phyloP scores from a whole-genome alignment of 1,284 basidiomycete species.

The Ganoderma boninense region DNA sequence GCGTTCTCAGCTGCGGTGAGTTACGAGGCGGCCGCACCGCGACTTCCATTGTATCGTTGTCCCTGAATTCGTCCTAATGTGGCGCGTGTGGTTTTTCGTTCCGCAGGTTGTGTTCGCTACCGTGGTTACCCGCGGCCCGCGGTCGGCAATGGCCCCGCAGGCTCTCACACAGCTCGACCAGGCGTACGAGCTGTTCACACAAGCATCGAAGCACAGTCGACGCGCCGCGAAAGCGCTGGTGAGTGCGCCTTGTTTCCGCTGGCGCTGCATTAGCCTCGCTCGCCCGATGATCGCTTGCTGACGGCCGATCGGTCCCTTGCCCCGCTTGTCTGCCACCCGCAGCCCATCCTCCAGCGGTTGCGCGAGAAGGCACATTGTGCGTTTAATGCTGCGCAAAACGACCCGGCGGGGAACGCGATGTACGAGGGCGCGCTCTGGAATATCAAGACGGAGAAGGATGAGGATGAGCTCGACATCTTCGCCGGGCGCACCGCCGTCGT shows the following conservation, averaged over 20 bases:
- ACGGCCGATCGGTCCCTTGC: not conserved
- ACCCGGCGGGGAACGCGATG: conserved; percentile 18
- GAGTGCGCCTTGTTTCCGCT: conserved; percentile 22
- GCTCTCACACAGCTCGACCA: conserved; percentile 41
- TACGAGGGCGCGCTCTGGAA: conserved; percentile 37
- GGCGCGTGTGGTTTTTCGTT: not conserved
- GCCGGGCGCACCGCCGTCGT: conserved; percentile 50
- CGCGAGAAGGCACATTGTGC: conserved; percentile 41
- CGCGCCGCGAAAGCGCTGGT: conserved; percentile 44
- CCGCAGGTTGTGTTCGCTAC: conserved; percentile 39
- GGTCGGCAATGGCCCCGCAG: conserved; percentile 38
- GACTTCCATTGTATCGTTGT: conserved; percentile 1
- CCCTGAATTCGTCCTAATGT: conserved; percentile 4
- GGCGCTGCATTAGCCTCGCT: not conserved
- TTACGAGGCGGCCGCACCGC: conserved; percentile 24
- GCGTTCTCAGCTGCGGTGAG: conserved; percentile 48
- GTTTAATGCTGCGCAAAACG: conserved; percentile 32
- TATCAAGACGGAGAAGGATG: conserved; percentile 51
- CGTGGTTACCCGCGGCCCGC: conserved; percentile 40
- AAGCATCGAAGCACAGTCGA: conserved; percentile 41
- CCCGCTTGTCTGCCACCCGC: not conserved
- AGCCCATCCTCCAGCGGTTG: conserved; percentile 39
- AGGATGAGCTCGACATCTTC: conserved; percentile 72
- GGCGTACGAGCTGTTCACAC: conserved; percentile 40
- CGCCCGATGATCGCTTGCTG: conserved; percentile 24